A percentile compares a stretch with the other conserved stretches of the same genome.
These are phyloP conservation scores for Fusarium pseudoanthophilum DNA, from an alignment of 2,329 filamentous ascomycete species.

Conservation along the genomic window DNA sequence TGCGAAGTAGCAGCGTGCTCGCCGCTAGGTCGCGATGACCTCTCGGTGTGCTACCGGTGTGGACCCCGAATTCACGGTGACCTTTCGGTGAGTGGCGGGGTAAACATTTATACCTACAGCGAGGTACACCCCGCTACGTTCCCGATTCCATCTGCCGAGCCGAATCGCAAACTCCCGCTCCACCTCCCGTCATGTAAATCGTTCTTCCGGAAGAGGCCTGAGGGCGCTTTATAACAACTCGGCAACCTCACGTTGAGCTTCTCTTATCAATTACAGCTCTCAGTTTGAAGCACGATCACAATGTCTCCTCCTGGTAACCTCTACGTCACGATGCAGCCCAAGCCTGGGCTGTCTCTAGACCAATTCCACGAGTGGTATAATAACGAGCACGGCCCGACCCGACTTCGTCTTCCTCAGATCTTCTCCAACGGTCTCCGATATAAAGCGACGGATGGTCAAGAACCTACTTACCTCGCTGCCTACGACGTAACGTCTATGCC, in stretches of 20 bases:
- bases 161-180: constrained; percentile 35
- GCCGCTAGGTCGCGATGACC: neutral
- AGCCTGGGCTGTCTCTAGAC: constrained; percentile 68
- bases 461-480: constrained; percentile 79
- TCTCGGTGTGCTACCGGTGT: constrained; percentile 19
- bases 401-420: constrained; percentile 79
- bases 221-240: constrained; percentile 11
- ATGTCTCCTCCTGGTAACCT: constrained; percentile 73
- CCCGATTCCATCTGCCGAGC: constrained; percentile 48
- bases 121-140: constrained; percentile 24
- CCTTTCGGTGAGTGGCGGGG: constrained; percentile 40
- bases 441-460: constrained; percentile 69
- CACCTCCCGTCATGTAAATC: constrained; percentile 43
- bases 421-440: constrained; percentile 83
- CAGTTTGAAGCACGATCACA: neutral
- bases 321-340: constrained; percentile 88
- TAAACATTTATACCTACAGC: constrained; percentile 44
- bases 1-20: neutral
- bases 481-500: constrained; percentile 85
- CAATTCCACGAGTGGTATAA: constrained; percentile 95
- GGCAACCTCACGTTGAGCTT: neutral
- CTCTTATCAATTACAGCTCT: neutral
- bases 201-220: constrained; percentile 39
- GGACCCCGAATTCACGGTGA: constrained; percentile 9
- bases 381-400: constrained; percentile 87